These are phyloP conservation scores for Gryganskiella cystojenkinii DNA, from an alignment of 192 early-diverging fungal genomes.

Conservation along the genomic window DNA sequence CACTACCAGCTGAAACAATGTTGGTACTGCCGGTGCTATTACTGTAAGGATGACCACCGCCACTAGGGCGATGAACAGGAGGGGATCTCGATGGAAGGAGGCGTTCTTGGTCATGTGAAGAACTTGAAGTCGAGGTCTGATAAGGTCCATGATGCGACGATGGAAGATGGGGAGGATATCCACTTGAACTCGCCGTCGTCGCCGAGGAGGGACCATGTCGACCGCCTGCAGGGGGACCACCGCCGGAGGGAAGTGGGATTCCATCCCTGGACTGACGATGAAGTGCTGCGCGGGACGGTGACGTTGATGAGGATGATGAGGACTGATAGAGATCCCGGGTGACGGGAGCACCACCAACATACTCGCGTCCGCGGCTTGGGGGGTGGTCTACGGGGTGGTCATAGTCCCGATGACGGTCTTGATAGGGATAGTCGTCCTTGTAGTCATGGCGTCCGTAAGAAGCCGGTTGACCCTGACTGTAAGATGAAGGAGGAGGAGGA, in stretches of 20 bases:
- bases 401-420: slow-evolving; percentile 31
- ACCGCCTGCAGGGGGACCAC: slow-evolving; percentile 1
- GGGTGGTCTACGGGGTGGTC: slow-evolving; percentile 14
- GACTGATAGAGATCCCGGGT: slow-evolving; percentile 24
- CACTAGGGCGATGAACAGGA: background rate
- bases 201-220: too few relatives aligned
- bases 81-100: too few relatives aligned
- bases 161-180: too few relatives aligned
- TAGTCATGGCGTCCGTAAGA: slow-evolving; percentile 43
- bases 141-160: too few relatives aligned
- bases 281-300: too few relatives aligned
- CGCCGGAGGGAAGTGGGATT: background rate
- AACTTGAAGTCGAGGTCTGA: too few relatives aligned
- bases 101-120: too few relatives aligned
- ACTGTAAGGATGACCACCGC: background rate
- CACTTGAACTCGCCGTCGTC: too few relatives aligned
- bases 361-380: slow-evolving; percentile 15
- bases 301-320: slow-evolving; percentile 18
- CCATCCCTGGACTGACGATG: background rate
- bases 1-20: background rate
- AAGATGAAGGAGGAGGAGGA: background rate
- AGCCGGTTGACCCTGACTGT: slow-evolving; percentile 12
- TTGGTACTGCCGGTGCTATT: background rate
- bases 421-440: slow-evolving; percentile 33
- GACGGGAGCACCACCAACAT: slow-evolving; percentile 20